Evolutionary conservation across 306 rosid genomes (phyloP).

Genomic region (Macrotyloma uniflorum): DNA sequence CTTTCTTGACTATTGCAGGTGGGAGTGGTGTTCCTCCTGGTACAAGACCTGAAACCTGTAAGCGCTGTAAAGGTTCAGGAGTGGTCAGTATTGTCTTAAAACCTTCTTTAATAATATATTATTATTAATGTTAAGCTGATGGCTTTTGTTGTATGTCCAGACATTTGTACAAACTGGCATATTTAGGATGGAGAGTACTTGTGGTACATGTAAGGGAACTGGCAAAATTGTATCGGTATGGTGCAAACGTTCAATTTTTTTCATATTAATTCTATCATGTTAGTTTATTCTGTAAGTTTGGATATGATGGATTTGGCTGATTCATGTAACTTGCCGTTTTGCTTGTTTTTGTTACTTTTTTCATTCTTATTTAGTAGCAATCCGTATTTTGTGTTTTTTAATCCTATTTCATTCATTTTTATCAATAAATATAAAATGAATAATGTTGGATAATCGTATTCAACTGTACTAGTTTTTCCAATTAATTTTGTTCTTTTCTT

Average conservation of each 20-base stretch:
- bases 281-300: background rate
- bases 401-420: background rate
- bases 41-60: constrained; percentile 91
- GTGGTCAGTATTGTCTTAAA: constrained; percentile 62
- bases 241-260: background rate
- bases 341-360: background rate
- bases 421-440: background rate
- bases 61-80: constrained; percentile 91
- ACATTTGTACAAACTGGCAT: constrained; percentile 78
- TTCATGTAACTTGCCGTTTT: background rate
- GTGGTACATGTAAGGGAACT: constrained; percentile 75
- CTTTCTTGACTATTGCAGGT: constrained; percentile 53
- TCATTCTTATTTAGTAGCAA: background rate
- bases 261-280: background rate
- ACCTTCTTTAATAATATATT: background rate
- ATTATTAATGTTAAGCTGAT: constrained; percentile 37
- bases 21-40: constrained; percentile 99
- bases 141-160: constrained; percentile 52
- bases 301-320: background rate
- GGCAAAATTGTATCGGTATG: constrained; percentile 83
- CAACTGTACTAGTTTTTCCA: constrained; percentile 2
- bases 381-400: background rate
- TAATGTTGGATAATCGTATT: background rate
- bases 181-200: constrained; percentile 85
- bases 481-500: constrained; percentile 26